Conservation (phyloP, 2,329 filamentous ascomycete genomes). For the Fusarium domesticum region DNA sequence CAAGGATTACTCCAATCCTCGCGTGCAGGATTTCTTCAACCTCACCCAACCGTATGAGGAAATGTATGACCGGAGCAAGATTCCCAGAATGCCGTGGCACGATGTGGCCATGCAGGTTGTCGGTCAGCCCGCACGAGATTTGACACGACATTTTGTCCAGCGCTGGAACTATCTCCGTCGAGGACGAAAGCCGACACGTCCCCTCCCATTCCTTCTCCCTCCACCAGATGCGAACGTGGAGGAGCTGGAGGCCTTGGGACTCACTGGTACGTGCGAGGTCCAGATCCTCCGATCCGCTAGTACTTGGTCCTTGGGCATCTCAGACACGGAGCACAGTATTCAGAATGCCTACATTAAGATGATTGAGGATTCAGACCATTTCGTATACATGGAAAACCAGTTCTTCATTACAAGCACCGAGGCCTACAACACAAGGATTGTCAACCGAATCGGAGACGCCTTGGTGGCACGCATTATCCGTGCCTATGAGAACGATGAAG, state of each 20-base stretch:
- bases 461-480: constrained; percentile 87
- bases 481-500: constrained; percentile 77
- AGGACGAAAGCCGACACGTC: constrained; percentile 87
- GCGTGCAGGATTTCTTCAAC: constrained; percentile 91
- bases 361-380: constrained; percentile 93
- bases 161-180: constrained; percentile 96
- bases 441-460: constrained; percentile 92
- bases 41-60: constrained; percentile 95
- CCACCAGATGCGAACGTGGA: constrained; percentile 86
- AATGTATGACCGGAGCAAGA: constrained; percentile 90
- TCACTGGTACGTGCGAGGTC: constrained; percentile 93
- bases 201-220: constrained; percentile 88
- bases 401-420: constrained; percentile 96
- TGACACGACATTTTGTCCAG: constrained; percentile 95
- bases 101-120: constrained; percentile 98
- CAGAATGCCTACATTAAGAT: constrained; percentile 93
- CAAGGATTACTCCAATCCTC: constrained; percentile 96
- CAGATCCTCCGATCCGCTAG: constrained; percentile 90
- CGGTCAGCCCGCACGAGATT: constrained; percentile 87
- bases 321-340: constrained; percentile 88
- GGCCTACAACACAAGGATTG: constrained; percentile 80
- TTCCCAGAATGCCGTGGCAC: constrained; percentile 97
- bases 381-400: constrained; percentile 98
- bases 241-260: constrained; percentile 81
- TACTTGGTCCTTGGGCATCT: constrained; percentile 88